Percentiles rank a stretch among this genome's conserved stretches.
Conservation (phyloP, 305 asterid species). For the Solanum aculeatissimum region DNA sequence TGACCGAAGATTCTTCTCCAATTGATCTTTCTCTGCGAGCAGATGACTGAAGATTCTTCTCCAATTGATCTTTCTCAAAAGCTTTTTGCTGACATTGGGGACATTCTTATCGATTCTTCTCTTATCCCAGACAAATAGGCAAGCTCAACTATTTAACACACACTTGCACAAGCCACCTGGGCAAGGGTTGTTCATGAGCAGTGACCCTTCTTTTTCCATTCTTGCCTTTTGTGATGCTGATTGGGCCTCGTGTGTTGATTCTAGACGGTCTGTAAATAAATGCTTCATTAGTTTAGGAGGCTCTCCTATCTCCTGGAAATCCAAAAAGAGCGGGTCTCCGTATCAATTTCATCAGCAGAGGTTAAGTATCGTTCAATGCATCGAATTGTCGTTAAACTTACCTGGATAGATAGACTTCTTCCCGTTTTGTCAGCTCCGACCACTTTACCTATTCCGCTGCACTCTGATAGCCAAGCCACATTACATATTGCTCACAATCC, state of each 20-base stretch:
- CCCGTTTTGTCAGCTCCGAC: not conserved
- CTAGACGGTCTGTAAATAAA: not conserved
- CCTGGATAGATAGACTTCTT: not conserved
- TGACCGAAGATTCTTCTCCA: not conserved
- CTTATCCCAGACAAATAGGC: not conserved
- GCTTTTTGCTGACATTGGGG: not conserved
- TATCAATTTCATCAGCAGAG: not conserved
- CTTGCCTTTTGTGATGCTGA: not conserved
- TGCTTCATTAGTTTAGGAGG: not conserved
- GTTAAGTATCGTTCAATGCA: not conserved
- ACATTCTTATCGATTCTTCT: not conserved
- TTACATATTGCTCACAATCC: not conserved
- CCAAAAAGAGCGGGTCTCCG: not conserved
- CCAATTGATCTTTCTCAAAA: not conserved
- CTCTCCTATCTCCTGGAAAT: not conserved
- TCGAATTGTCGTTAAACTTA: not conserved
- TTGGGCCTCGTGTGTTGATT: not conserved
- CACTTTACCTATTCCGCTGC: not conserved
- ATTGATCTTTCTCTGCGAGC: not conserved
- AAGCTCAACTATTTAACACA: not conserved
- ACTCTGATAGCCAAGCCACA: not conserved
- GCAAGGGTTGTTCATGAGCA: not conserved
- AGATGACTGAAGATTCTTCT: not conserved
- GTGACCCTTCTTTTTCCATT: not conserved
- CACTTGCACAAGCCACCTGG: not conserved